Conservation (phyloP, 2,329 filamentous ascomycete genomes). For the Blastomyces silverae region DNA sequence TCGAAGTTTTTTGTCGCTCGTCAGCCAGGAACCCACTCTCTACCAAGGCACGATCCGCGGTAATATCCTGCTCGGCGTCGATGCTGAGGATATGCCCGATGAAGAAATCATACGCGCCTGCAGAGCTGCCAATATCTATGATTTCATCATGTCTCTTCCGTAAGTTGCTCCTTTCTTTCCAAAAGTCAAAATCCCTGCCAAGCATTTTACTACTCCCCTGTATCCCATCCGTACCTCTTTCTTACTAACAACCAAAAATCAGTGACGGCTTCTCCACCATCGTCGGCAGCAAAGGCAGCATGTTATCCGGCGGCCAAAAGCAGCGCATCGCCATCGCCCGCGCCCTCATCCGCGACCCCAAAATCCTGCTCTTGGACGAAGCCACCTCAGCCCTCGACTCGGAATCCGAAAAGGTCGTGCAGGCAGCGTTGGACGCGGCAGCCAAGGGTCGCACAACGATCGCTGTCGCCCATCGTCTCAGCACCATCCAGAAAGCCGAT, state of each 20-base stretch:
- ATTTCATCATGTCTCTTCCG: slow-evolving; percentile 79
- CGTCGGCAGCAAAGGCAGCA: slow-evolving; percentile 77
- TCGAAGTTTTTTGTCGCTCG: slow-evolving; percentile 73
- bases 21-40: slow-evolving; percentile 88
- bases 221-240: slow-evolving; percentile 21
- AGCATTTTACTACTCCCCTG: slow-evolving; percentile 3
- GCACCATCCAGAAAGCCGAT: slow-evolving; percentile 90
- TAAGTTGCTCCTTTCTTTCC: slow-evolving; percentile 33
- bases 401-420: slow-evolving; percentile 49
- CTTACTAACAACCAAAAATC: slow-evolving; percentile 25
- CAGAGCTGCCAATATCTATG: slow-evolving; percentile 81
- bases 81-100: slow-evolving; percentile 61
- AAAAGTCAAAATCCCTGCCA: slow-evolving; percentile 7
- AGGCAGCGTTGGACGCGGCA: slow-evolving; percentile 70
- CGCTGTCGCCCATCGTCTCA: slow-evolving; percentile 84
- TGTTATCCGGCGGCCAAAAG: slow-evolving; percentile 87
- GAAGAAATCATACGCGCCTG: slow-evolving; percentile 69
- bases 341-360: slow-evolving; percentile 82
- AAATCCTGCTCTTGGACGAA: slow-evolving; percentile 76
- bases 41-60: slow-evolving; percentile 90
- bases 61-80: slow-evolving; percentile 75
- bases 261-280: slow-evolving; percentile 74
- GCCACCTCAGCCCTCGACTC: slow-evolving; percentile 53
- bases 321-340: slow-evolving; percentile 91
- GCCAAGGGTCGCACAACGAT: slow-evolving; percentile 84